Base-by-base conservation (phyloP, 2,329 filamentous ascomycete genomes). In the Neonectria sp. region DNA sequence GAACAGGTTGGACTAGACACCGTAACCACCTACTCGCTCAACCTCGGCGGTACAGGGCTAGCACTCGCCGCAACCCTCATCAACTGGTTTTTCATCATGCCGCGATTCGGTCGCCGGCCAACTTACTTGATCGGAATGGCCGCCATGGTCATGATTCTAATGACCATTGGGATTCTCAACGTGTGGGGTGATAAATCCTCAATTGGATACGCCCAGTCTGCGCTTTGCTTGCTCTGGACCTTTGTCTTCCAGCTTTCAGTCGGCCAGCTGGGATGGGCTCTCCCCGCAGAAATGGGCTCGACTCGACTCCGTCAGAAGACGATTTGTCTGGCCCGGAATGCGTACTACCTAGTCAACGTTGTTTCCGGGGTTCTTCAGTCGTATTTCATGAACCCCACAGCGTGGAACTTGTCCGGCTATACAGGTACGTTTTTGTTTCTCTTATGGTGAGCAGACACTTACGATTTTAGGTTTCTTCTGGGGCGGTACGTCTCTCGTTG, bases 111-210 rank as follows among this genome's bases (percentile, higher is more conserved):
- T 25, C 80, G 85, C 25, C 80, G 84, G 3, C 80, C 78, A 1
- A 77, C 85, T 4, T 83, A 87, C 61, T 76, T 86, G 21, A 73
- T 73, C n/a, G 86, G 86, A n/a, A 81, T 84, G 35, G 79, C 80
- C 2, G 74, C 77, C 29, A 79, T 87, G 81, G 70, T 74, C 64
- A 3, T 69, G 48, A 76, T 79, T 0, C 77, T 85, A 1, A 80
- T 83, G 11, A 73, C 81, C 24, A 80, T 88, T 17, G 79, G 84
- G 0, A 69, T 83, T 3, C 77, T 86, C 55, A 84, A 80, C 60
- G 80, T 78, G 0, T 77, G 56, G n/a, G 76, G 71, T 13, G 66
- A 65, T 76, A 69, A 71, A 6, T 24, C 73, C 17, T 37, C 60
- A 9, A 62, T 75, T 27, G 73, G 75, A 13, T 83, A 82, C 63